Evolutionary conservation across 108 stramenopile species (phyloP).

Genomic region (Parietichytrium sp.): DNA sequence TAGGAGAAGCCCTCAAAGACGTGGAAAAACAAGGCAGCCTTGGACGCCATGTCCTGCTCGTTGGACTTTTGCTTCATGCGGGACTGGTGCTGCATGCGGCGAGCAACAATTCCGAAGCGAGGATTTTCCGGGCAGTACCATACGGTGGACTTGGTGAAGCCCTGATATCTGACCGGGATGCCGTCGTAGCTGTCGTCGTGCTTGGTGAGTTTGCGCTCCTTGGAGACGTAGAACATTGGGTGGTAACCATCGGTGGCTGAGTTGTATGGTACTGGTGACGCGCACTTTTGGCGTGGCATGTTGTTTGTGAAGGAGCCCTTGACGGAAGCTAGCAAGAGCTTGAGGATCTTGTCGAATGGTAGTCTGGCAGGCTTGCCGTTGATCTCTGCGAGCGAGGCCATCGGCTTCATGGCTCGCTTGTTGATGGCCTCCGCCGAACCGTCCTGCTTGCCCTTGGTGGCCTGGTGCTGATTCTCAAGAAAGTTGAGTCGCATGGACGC

Average conservation of each 20-base stretch:
- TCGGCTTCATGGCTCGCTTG: no score
- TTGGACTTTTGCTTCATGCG: conserved; percentile 30
- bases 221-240: conserved; percentile 35
- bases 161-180: conserved; percentile 25
- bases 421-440: no score
- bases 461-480: no score
- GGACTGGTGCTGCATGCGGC: conserved; percentile 31
- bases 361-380: neutral
- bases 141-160: neutral
- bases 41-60: conserved; percentile 31
- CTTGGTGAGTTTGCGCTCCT: conserved; percentile 31
- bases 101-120: conserved; percentile 25
- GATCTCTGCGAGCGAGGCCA: no score
- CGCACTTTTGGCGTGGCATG: conserved; percentile 10
- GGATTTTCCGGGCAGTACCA: neutral
- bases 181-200: conserved; percentile 8
- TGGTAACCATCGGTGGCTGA: neutral
- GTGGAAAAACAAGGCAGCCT: conserved; percentile 15
- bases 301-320: neutral
- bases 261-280: conserved; percentile 21
- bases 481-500: no score
- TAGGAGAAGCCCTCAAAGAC: conserved; percentile 37
- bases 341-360: conserved; percentile 2
- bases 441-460: no score
- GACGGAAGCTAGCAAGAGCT: conserved; percentile 27